A percentile compares a stretch with the other conserved stretches of the same genome.
These are phyloP conservation scores for Wolfiporia cocos DNA, from an alignment of 1,284 basidiomycete genomes.

Conservation along the genomic window DNA sequence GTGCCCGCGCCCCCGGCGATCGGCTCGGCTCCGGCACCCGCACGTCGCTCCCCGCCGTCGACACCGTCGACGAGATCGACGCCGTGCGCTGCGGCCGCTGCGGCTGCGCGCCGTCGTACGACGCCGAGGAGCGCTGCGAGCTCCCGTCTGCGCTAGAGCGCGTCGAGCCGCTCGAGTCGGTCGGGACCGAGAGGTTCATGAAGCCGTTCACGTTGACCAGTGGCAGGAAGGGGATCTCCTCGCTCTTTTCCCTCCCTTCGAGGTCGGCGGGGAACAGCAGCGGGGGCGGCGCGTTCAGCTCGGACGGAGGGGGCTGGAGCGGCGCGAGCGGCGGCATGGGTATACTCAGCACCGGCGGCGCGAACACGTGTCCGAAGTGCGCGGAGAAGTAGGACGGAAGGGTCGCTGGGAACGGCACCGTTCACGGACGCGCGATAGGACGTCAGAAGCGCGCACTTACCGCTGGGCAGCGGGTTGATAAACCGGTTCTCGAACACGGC, in stretches of 20 bases:
- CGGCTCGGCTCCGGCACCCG: too few relatives aligned
- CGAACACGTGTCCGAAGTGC: constrained; percentile 59
- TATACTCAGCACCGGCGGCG: constrained; percentile 56
- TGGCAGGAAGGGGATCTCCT: not conserved
- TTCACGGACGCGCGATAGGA: not conserved
- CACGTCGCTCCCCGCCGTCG: constrained; percentile 1
- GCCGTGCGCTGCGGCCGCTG: too few relatives aligned
- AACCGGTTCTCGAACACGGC: constrained; percentile 30
- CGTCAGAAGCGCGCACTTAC: constrained; percentile 12
- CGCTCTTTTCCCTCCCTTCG: not conserved
- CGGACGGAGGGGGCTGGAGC: constrained; percentile 44
- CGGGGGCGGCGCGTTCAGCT: constrained; percentile 1
- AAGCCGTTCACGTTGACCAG: not conserved
- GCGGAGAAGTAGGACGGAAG: constrained; percentile 66
- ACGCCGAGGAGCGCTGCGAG: not conserved
- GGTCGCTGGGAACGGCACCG: constrained; percentile 37
- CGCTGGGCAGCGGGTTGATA: constrained; percentile 29
- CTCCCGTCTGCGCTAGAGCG: not conserved
- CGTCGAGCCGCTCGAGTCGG: not conserved
- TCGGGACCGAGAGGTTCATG: not conserved
- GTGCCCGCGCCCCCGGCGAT: constrained; percentile 11
- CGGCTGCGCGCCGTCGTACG: too few relatives aligned
- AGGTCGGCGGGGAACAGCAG: not conserved
- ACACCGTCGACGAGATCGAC: too few relatives aligned
- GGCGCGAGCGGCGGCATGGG: constrained; percentile 68